These are phyloP conservation scores for Simplicillium aogashimaense DNA, from an alignment of 2,329 filamentous ascomycete genomes.

Conservation along the genomic window DNA sequence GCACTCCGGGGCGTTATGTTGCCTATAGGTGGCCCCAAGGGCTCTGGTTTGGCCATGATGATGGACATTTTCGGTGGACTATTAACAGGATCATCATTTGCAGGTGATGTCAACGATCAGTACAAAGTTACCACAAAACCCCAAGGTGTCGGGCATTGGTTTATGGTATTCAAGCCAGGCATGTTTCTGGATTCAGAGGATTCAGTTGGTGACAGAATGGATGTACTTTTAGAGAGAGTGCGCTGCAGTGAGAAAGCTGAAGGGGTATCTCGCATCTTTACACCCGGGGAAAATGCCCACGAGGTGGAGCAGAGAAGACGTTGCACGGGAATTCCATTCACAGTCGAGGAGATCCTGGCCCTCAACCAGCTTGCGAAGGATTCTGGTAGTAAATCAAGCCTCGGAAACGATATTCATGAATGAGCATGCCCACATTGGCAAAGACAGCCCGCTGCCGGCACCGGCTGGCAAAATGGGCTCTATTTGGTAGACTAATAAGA, in stretches of 20 bases:
- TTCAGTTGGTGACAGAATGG: slow-evolving; percentile 34
- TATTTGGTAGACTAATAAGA: too few species aligned
- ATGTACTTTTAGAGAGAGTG: slow-evolving; percentile 9
- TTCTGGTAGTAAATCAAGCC: background rate
- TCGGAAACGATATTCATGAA: too few species aligned
- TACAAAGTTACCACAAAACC: slow-evolving; percentile 40
- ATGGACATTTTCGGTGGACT: slow-evolving; percentile 74
- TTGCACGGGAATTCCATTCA: background rate
- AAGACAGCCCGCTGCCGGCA: too few species aligned
- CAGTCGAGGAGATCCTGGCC: background rate
- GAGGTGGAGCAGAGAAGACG: background rate
- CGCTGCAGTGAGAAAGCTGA: slow-evolving; percentile 6
- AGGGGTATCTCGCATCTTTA: slow-evolving; percentile 8
- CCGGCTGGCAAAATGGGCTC: too few species aligned
- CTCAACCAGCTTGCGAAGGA: background rate
- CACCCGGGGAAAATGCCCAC: background rate
- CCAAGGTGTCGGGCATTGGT: slow-evolving; percentile 44
- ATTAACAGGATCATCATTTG: slow-evolving; percentile 61
- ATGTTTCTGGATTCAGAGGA: slow-evolving; percentile 36
- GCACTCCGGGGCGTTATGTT: slow-evolving; percentile 65
- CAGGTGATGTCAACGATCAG: slow-evolving; percentile 47
- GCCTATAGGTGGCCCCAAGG: slow-evolving; percentile 69
- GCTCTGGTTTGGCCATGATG: slow-evolving; percentile 61
- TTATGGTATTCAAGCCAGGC: slow-evolving; percentile 44
- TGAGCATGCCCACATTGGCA: too few species aligned